Evolutionary conservation across 2,329 filamentous ascomycete species (phyloP), one percentile per base, ranked within the genome.

Genomic region (Cladosporium velox): DNA sequence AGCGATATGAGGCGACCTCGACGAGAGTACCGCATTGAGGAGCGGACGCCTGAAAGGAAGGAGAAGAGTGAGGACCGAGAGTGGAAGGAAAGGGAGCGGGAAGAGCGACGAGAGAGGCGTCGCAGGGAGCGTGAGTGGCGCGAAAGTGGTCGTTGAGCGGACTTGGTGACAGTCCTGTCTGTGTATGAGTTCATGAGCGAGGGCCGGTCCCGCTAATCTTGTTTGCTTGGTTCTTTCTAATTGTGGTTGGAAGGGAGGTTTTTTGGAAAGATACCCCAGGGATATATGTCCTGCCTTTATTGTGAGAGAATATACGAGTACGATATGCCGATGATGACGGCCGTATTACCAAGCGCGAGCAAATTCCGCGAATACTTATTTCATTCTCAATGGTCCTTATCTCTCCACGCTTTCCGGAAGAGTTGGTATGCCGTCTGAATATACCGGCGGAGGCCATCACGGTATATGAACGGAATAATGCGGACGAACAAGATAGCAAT

Each of bases 21-120:
- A 28, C 59, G 44, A 49, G 65, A 63, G 51, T 66, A 62, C 12
- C 49, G 58, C 21, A 47, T 66, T 14, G 59, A 66, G 59, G 65
- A 60, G 30, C 58, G 58, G 30, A 38, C 34, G 51, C 57, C 64
- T 6, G 64, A 54, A 11, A 54, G 28, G 55, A 24, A 18, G 12
- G 64, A 60, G 44, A 58, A 47, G 64, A 41, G 44, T 34, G 32
- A 47, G 5, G 55, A 65, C 18, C 58, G 64, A 15, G 64, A 60
- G 44, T 51, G 52, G 54, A 59, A 47, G n/a, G 51, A 64, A 38
- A 28, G 62, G 32, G 62, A 64, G 24, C 59, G 34, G 44, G 64
- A 52, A 7, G 64, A 65, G 57, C 51, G 64, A 15, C 44, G 49
- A 18, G 64, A 54, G 26, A 26, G 55, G 64, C 55, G 64, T n/a